Percentiles rank a stretch among this genome's conserved stretches.
These are phyloP conservation scores for Wickerhamomyces canadensis DNA, from an alignment of 805 yeast genomes.

Conservation along the genomic window DNA sequence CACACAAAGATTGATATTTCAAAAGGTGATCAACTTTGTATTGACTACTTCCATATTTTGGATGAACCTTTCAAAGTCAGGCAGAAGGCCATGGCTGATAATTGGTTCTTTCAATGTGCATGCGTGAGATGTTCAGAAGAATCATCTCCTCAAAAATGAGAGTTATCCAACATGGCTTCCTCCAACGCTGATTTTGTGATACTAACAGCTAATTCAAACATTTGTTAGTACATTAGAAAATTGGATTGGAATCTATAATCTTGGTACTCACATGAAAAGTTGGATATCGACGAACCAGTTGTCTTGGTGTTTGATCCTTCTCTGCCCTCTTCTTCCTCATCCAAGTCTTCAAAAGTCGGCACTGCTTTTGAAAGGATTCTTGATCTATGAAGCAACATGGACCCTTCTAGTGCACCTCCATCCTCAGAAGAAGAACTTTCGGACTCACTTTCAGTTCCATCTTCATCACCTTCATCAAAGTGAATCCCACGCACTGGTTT, in stretches of 20 bases:
- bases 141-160: conserved; percentile 25
- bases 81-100: conserved; percentile 35
- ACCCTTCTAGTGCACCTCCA: conserved; percentile 8
- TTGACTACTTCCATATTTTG: conserved; percentile 52
- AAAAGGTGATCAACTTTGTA: conserved; percentile 47
- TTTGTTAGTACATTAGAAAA: conserved; percentile 5
- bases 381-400: conserved; percentile 21
- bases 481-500: background rate
- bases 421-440: conserved; percentile 4
- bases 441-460: background rate
- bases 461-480: background rate
- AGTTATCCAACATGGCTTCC: conserved; percentile 33
- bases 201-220: conserved; percentile 21
- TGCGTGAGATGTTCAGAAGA: conserved; percentile 39
- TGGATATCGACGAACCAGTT: conserved; percentile 23
- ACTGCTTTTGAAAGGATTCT: conserved; percentile 17
- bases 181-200: conserved; percentile 36
- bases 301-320: conserved; percentile 1
- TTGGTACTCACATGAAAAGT: conserved; percentile 26
- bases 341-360: conserved; percentile 13
- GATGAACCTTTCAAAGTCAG: conserved; percentile 37
- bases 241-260: background rate
- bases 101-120: conserved; percentile 57
- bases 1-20: conserved; percentile 34
- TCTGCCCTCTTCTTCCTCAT: conserved; percentile 13